phyloP scores from a whole-genome alignment of 805 yeast species.

The Teunomyces tritomae region DNA sequence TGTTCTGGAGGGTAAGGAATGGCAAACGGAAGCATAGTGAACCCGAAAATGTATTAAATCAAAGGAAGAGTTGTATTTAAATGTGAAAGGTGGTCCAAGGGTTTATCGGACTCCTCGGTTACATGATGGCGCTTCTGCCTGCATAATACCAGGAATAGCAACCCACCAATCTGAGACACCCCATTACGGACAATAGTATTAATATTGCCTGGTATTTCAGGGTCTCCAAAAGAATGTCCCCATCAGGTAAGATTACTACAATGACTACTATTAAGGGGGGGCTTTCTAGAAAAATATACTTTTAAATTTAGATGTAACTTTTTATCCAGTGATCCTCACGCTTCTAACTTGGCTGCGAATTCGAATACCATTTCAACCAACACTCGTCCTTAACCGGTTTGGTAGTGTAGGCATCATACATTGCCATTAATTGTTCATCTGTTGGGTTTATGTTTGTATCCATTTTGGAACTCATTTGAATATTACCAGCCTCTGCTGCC shows the following conservation, averaged over 20 bases:
- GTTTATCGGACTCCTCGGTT: constrained; percentile 1
- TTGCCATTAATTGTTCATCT: constrained; percentile 50
- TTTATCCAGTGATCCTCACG: too few relatives aligned
- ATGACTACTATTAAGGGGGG: too few relatives aligned
- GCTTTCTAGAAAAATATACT: too few relatives aligned
- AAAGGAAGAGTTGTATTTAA: neutral
- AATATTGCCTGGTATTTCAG: too few relatives aligned
- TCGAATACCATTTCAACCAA: constrained; percentile 42
- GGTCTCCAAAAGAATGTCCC: too few relatives aligned
- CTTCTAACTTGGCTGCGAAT: constrained; percentile 3
- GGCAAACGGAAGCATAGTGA: constrained; percentile 45
- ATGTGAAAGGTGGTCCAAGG: neutral
- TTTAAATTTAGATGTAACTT: too few relatives aligned
- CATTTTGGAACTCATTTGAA: constrained; percentile 10
- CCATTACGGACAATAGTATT: neutral
- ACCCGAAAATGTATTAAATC: neutral
- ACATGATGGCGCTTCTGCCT: neutral
- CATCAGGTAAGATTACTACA: too few relatives aligned
- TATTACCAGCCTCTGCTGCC: constrained; percentile 12
- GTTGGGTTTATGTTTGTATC: constrained; percentile 17
- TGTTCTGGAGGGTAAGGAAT: constrained; percentile 56
- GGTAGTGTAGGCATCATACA: constrained; percentile 57
- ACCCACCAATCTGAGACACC: neutral
- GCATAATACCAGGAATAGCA: neutral
- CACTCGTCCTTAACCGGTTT: constrained; percentile 53